Evolutionary conservation across 2,329 filamentous ascomycete genomes (phyloP), one percentile per base, ranked within the genome.

Genomic region (Nigrospora oryzae): DNA sequence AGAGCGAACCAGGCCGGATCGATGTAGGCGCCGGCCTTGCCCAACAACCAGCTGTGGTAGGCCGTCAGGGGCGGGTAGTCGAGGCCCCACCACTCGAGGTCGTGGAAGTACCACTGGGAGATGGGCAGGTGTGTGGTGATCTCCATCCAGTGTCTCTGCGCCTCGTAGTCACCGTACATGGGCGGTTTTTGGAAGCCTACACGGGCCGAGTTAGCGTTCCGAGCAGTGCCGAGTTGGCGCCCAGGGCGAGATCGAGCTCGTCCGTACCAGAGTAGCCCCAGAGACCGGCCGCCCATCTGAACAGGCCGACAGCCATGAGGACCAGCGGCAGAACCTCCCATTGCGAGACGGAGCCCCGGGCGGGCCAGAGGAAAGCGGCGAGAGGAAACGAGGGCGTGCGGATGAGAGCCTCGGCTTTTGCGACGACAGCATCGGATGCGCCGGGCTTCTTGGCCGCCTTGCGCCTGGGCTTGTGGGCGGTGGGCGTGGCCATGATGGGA

Each of bases 71-170:
- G 93, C 46, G 93, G 93, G 63, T 98, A 98, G 67, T 98, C 93
- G 53, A 98, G 75, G 1, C 94, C 94, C 93, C 93, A 98, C 84
- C 91, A 98, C 58, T 91, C 76, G 38, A 97, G 72, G 62, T 98
- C 90, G 63, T 98, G 89, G 60, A 95, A 95, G 65, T 98, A 98
- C 93, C 94, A 98, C 63, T 93, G 86, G 11, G 89, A 93, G 34
- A 94, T 75, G 13, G 93, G 93, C 2, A 98, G 73, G 48, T 95
- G 81, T 10, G 81, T 86, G 2, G 93, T 96, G 52, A 98, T 74
- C 61, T 98, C 93, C 90, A 98, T 95, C 93, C 93, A 98, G 65
- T 98, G 93, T 56, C 93, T 74, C 64, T 98, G 93, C 4, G 94
- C 93, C 70, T 98, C 93, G 67, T 95, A 98, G 65, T 98, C 93